Evolutionary conservation across 1,139 yeast species (phyloP), one percentile per base, ranked within the genome.

Genomic region (Lodderomyces oxycetoniae): DNA sequence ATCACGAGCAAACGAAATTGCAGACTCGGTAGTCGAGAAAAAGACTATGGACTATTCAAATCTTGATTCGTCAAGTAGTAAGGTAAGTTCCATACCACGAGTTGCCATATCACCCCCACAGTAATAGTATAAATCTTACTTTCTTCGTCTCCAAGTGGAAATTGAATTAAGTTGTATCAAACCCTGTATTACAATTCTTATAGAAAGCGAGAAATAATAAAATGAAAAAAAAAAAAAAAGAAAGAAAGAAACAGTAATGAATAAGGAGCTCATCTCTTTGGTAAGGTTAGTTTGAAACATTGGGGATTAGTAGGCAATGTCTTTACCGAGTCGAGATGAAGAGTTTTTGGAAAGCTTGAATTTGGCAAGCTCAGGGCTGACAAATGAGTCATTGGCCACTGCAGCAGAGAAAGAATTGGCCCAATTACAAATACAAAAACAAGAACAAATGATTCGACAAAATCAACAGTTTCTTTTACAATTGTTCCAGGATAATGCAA

Each of bases 401-500:
- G 26, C 6, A 24, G 55, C 59, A 21, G 65, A 67, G 39, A 54
- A 65, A 36, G 55, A 61, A 34, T 43, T 64, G 12, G 59, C 56
- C 17, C 46, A 50, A 28, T 48, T 64, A 16, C 52, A 57, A 31
- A 51, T 49, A 24, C 47, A 54, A 25, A 63, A 64, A 36, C 63
- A 64, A 40, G 44, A 53, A 33, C 46, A 66, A 17, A 45, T 70
- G 47, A 45, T 55, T 23, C 51, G 58, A 10, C 77, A 74, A 43
- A 70, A 65, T 37, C 50, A 57, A 22, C 48, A 53, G 15, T 67
- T 60, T 33, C 48, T 77, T 31, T 64, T 70, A 26, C 55, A 59
- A 2, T 49, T 77, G 5, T 61, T 77, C 30, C 42, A 47, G n/a
- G 59, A 65, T 2, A 63, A 69, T 50, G 45, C 63, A 27, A 52